Evolutionary conservation across 2,329 filamentous ascomycete genomes (phyloP).

Genomic region (Eutypella sp.): DNA sequence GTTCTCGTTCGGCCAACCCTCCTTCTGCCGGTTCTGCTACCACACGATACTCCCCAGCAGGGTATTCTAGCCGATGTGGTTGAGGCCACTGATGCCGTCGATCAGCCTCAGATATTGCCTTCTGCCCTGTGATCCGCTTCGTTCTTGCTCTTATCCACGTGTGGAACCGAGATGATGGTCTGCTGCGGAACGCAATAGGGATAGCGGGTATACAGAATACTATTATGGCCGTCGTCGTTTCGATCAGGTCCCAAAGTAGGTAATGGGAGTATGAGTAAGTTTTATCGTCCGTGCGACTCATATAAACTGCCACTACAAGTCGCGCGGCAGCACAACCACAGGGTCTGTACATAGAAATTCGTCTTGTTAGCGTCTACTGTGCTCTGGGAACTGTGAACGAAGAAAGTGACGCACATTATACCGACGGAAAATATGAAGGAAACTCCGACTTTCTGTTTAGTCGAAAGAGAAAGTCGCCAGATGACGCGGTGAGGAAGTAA

Average conservation of each 20-base stretch:
- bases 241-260: neutral
- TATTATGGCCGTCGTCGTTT: neutral
- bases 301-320: neutral
- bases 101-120: neutral
- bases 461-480: neutral
- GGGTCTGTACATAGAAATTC: neutral
- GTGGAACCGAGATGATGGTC: neutral
- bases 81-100: neutral
- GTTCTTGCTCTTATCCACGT: neutral
- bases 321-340: neutral
- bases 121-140: neutral
- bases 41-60: too few species aligned
- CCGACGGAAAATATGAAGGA: neutral
- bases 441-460: neutral
- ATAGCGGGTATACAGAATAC: neutral
- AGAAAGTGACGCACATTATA: neutral
- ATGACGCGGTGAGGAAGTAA: neutral
- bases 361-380: neutral
- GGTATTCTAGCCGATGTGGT: too few species aligned
- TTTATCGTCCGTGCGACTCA: neutral
- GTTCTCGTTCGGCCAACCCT: neutral
- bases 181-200: neutral
- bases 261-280: neutral
- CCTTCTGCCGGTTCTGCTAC: neutral
- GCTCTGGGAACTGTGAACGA: neutral